These are phyloP conservation scores for Nakazawaea peltata DNA, from an alignment of 805 yeast genomes.

Conservation along the genomic window DNA sequence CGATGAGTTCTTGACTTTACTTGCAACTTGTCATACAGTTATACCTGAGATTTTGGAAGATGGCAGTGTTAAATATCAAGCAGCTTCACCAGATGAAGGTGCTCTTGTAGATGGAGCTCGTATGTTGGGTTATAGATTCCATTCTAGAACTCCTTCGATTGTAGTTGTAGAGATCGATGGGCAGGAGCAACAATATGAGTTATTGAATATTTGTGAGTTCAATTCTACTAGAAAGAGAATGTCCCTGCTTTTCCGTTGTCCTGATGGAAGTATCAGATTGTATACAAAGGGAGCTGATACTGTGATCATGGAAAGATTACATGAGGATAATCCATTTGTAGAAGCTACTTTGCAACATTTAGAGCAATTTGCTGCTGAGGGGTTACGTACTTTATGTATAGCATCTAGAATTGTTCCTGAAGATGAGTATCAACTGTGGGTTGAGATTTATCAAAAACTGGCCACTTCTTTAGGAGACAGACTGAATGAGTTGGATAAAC, in stretches of 20 bases:
- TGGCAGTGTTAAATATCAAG: constrained; percentile 82
- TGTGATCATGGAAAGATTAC: constrained; percentile 81
- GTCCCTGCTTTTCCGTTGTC: constrained; percentile 91
- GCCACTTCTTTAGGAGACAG: constrained; percentile 76
- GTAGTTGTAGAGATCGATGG: constrained; percentile 59
- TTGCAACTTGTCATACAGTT: constrained; percentile 95
- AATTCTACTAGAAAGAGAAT: constrained; percentile 96
- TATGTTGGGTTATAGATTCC: constrained; percentile 73
- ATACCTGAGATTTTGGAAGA: constrained; percentile 75
- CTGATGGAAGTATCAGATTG: constrained; percentile 83
- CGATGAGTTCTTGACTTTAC: constrained; percentile 70
- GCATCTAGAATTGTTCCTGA: constrained; percentile 78
- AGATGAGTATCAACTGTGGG: constrained; percentile 72
- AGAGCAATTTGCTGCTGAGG: constrained; percentile 96
- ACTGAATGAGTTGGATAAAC: constrained; percentile 69
- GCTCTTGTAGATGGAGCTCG: constrained; percentile 98
- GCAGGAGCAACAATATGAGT: constrained; percentile 51
- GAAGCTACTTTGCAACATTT: constrained; percentile 77
- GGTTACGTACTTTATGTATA: constrained; percentile 88
- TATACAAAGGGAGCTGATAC: constrained; percentile 98
- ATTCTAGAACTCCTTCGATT: constrained; percentile 76
- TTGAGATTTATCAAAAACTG: constrained; percentile 60
- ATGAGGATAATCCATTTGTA: constrained; percentile 66
- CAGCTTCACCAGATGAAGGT: constrained; percentile 99
- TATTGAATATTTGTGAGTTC: constrained; percentile 89